Evolutionary conservation across 805 yeast species (phyloP).

Genomic region (Wickerhamiella allomyrinae): DNA sequence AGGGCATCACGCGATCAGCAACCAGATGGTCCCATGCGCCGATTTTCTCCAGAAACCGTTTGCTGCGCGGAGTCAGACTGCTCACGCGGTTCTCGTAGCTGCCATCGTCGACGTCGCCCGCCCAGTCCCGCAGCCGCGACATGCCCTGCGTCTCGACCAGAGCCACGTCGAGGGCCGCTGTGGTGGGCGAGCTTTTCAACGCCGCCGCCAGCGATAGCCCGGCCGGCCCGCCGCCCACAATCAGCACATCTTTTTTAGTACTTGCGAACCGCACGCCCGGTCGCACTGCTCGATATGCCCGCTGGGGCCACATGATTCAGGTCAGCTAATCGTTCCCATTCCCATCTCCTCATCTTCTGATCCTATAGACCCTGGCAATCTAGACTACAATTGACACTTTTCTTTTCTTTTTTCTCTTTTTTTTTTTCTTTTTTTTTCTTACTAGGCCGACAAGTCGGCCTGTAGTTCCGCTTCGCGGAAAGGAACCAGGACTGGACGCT

Average conservation of each 20-base stretch:
- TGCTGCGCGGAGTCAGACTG: slow-evolving; percentile 71
- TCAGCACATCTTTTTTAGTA: slow-evolving; percentile 44
- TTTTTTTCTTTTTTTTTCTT: no score
- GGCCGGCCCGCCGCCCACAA: slow-evolving; percentile 97
- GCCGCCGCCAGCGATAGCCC: slow-evolving; percentile 81
- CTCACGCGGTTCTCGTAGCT: slow-evolving; percentile 66
- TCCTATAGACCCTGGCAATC: no score
- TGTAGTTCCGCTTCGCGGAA: no score
- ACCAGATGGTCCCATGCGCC: slow-evolving; percentile 65
- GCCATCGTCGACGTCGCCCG: slow-evolving; percentile 27
- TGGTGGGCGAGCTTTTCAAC: slow-evolving; percentile 45
- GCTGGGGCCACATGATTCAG: no score
- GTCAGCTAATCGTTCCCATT: no score
- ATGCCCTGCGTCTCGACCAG: slow-evolving; percentile 64
- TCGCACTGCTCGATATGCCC: no score
- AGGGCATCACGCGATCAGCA: slow-evolving; percentile 59
- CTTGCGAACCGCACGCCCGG: not conserved
- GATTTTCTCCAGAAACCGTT: slow-evolving; percentile 47
- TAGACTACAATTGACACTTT: no score
- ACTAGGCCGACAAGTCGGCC: no score
- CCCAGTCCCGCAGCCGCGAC: slow-evolving; percentile 36
- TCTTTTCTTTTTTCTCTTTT: no score
- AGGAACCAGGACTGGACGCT: no score
- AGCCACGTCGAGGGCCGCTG: slow-evolving; percentile 45
- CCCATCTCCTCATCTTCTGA: no score